Base-by-base conservation (phyloP, 1,284 basidiomycete species). In the Anthracocystis setariae region DNA sequence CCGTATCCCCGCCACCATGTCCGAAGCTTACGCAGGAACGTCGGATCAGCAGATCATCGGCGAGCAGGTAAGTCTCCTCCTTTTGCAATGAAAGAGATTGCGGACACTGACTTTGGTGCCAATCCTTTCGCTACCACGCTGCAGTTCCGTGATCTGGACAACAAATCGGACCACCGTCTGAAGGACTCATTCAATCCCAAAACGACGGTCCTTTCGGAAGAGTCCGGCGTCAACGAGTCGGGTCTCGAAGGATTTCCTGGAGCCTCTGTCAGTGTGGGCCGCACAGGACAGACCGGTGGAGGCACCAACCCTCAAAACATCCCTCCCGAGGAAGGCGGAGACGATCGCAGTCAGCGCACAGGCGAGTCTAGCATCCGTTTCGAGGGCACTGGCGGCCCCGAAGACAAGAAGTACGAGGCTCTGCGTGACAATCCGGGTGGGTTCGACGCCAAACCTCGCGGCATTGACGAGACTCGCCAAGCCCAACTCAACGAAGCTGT, bases 31-130 rank as follows among this genome's bases (percentile, higher is more conserved):
- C 61, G 66, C 64, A 37, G 74, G 69, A 52, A 78, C 73, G 67
- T 62, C 64, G 13, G 64, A 78, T 57, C 53, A 73, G 66, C 64
- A 78, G 59, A 78, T 78, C 66, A 78, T 77, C 51, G 55, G 66
- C 59, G 69, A 78, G 56, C 61, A 67, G 65, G 70, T 68, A 55
- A 10, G 63, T 62, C 5, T 17, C 17, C 20, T 32, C 20, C n/a
- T n/a, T n/a, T n/a, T n/a, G n/a, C n/a, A n/a, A n/a, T n/a, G n/a
- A n/a, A n/a, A n/a, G n/a, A n/a, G n/a, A n/a, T n/a, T n/a, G n/a
- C n/a, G n/a, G n/a, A 29, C 29, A 12, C 29, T 29, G 29, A 29
- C 12, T 29, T 5, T 29, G 12, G n/a, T 29, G 7, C 5, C 29
- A 29, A 29, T 29, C 29, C 29, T 29, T 29, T 12, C 5, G 12